Evolutionary conservation across 306 rosid genomes (phyloP).

Genomic region (Macrotyloma uniflorum): DNA sequence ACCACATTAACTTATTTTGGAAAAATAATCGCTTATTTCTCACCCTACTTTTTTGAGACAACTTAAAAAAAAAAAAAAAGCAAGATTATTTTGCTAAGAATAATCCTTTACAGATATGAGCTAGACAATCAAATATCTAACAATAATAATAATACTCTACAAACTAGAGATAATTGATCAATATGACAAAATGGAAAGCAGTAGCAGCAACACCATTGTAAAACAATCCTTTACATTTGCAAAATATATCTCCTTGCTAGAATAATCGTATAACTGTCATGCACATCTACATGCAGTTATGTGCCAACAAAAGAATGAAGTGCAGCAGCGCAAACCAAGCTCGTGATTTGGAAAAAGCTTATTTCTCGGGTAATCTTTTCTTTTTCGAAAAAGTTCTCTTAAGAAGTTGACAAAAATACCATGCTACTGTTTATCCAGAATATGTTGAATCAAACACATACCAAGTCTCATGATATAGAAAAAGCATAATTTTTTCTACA

Average conservation of each 20-base stretch:
- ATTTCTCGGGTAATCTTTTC: neutral
- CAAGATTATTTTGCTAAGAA: neutral
- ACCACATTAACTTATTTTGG: neutral
- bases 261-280: slow-evolving; percentile 7
- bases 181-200: slow-evolving; percentile 3
- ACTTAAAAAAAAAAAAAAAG: neutral
- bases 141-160: neutral
- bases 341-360: neutral
- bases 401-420: neutral
- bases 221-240: slow-evolving; percentile 5
- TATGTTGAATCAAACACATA: neutral
- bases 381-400: neutral
- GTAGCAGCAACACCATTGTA: neutral
- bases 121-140: neutral
- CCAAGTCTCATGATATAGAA: neutral
- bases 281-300: neutral
- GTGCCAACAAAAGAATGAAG: slow-evolving; percentile 8
- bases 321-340: neutral
- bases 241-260: slow-evolving; percentile 21
- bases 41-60: neutral
- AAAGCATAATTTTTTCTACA: neutral
- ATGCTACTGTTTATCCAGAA: neutral
- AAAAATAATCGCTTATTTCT: neutral
- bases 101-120: neutral
- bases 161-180: neutral